These are phyloP conservation scores for Abortiporus biennis DNA, from an alignment of 1,284 basidiomycete species.

Conservation along the genomic window DNA sequence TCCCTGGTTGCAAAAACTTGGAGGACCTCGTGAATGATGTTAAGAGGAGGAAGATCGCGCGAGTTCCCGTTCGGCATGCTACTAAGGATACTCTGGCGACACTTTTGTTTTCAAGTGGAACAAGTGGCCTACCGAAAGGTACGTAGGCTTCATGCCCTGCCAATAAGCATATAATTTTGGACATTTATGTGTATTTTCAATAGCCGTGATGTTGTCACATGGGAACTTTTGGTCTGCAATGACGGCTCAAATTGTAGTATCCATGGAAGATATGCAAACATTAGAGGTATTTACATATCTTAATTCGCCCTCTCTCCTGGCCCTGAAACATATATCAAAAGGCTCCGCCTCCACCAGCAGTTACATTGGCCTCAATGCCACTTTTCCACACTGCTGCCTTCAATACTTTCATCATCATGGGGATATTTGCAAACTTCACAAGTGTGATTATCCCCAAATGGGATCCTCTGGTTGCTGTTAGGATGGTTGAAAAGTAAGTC, in stretches of 20 bases:
- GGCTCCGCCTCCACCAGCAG: background rate
- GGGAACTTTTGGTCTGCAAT: conserved; percentile 37
- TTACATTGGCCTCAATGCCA: conserved; percentile 4
- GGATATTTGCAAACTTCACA: conserved; percentile 5
- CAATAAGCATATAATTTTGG: background rate
- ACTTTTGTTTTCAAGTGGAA: conserved; percentile 66
- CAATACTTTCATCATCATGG: conserved; percentile 5
- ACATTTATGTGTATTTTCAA: background rate
- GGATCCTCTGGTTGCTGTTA: conserved; percentile 2
- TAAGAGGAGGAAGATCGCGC: conserved; percentile 20
- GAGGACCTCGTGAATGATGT: conserved; percentile 29
- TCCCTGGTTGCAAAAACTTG: conserved; percentile 28
- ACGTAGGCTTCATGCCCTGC: background rate
- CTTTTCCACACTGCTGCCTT: conserved; percentile 7
- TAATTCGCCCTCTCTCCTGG: background rate
- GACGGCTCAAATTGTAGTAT: background rate
- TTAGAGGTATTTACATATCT: conserved; percentile 1
- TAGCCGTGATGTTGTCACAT: conserved; percentile 73
- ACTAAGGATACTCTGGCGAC: conserved; percentile 53
- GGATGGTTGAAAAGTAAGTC: conserved; percentile 2
- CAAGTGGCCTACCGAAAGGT: conserved; percentile 69
- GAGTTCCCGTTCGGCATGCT: conserved; percentile 35
- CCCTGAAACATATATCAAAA: background rate
- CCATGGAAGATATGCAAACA: conserved; percentile 2
- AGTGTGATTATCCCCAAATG: conserved; percentile 9